phyloP scores from a whole-genome alignment of 208 protist genomes.

The Zelonia costaricensis region DNA sequence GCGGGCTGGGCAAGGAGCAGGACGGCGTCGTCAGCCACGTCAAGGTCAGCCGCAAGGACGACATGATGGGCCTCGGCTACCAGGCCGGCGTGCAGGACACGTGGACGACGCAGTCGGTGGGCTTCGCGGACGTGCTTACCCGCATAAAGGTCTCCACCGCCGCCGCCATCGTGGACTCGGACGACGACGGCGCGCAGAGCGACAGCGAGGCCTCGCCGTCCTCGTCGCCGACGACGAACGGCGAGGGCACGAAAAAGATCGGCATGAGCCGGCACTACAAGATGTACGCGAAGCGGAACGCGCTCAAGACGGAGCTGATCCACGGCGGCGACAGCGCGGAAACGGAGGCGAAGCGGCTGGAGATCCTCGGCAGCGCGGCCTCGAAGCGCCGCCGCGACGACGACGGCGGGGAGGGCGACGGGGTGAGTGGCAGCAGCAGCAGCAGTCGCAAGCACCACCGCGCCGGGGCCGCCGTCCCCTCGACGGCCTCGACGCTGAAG shows the following conservation, averaged over 20 bases:
- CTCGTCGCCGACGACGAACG: constrained; percentile 22
- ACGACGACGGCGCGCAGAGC: constrained; percentile 27
- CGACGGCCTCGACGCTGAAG: constrained; percentile 40
- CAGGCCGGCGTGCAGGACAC: constrained; percentile 75
- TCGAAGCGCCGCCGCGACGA: constrained; percentile 33
- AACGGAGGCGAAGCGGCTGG: constrained; percentile 31
- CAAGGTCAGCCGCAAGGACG: constrained; percentile 88
- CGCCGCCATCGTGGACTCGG: constrained; percentile 29
- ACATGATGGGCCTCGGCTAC: constrained; percentile 88
- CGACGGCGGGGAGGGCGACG: background rate
- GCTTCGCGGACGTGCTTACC: constrained; percentile 84
- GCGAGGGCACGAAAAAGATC: constrained; percentile 16
- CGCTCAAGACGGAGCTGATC: constrained; percentile 84
- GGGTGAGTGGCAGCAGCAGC: background rate
- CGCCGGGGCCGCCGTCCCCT: background rate
- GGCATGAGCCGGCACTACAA: constrained; percentile 60
- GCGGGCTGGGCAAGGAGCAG: constrained; percentile 83
- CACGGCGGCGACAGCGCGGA: constrained; percentile 31
- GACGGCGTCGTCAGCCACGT: constrained; percentile 85
- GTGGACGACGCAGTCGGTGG: constrained; percentile 87
- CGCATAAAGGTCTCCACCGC: constrained; percentile 54
- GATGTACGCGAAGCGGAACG: constrained; percentile 88
- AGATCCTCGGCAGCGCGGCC: constrained; percentile 70
- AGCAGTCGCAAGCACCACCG: background rate
- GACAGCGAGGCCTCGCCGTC: background rate